phyloP scores from a whole-genome alignment of 345 rosid species.

The Luvunga scandens region DNA sequence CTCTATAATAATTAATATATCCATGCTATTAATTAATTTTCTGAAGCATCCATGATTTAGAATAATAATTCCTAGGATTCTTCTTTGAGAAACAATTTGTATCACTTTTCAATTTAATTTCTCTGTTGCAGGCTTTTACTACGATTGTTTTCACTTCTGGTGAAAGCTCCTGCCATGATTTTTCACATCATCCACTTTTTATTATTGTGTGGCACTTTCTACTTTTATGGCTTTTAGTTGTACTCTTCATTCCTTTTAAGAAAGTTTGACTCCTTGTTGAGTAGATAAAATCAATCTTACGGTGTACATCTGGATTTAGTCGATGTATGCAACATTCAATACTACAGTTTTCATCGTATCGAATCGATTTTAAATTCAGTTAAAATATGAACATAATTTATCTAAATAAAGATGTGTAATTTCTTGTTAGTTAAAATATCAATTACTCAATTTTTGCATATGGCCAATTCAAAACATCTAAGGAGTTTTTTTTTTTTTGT shows the following conservation, averaged over 20 bases:
- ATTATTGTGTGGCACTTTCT: not conserved
- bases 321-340: not conserved
- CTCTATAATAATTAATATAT: not conserved
- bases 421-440: too few species aligned
- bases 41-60: not conserved
- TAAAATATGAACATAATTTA: too few species aligned
- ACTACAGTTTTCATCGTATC: not conserved
- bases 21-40: not conserved
- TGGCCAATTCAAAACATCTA: too few species aligned
- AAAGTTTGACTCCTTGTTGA: not conserved
- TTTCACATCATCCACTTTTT: not conserved
- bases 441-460: too few species aligned
- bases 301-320: not conserved
- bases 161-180: not conserved
- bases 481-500: too few species aligned
- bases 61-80: slow-evolving; percentile 10
- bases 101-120: not conserved
- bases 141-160: not conserved
- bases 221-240: not conserved
- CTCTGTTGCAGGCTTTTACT: not conserved
- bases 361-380: too few species aligned
- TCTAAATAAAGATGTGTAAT: too few species aligned
- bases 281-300: not conserved
- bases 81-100: not conserved
- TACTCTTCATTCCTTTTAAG: not conserved